These are phyloP conservation scores for Paraconiothyrium brasiliense DNA, from an alignment of 2,329 filamentous ascomycete genomes.

Conservation along the genomic window DNA sequence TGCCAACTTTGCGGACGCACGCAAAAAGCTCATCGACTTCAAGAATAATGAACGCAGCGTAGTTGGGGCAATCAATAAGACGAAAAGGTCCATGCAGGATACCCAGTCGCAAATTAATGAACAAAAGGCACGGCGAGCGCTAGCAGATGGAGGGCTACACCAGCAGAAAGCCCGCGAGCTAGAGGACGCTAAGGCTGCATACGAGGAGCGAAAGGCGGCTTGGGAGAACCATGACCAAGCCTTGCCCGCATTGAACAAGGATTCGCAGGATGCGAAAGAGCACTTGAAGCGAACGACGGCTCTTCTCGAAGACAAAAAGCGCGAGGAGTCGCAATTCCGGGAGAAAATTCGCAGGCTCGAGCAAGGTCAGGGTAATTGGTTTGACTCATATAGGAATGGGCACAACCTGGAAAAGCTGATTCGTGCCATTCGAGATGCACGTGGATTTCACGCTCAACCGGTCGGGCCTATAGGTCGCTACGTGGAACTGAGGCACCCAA, in stretches of 20 bases:
- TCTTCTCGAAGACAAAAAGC: slow-evolving; percentile 40
- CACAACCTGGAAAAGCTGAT: slow-evolving; percentile 70
- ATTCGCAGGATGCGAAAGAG: slow-evolving; percentile 44
- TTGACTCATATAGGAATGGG: slow-evolving; percentile 68
- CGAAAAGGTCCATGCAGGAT: slow-evolving; percentile 55
- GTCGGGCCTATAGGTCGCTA: slow-evolving; percentile 85
- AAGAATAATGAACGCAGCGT: slow-evolving; percentile 72
- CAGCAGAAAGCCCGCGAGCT: slow-evolving; percentile 68
- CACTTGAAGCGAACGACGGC: slow-evolving; percentile 29
- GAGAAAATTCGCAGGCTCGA: slow-evolving; percentile 62
- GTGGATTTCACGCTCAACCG: slow-evolving; percentile 74
- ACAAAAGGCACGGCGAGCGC: slow-evolving; percentile 68
- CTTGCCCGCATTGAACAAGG: slow-evolving; percentile 46
- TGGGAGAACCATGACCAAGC: slow-evolving; percentile 55
- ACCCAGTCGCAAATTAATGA: slow-evolving; percentile 58
- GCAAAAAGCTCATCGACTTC: slow-evolving; percentile 63
- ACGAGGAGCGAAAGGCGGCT: slow-evolving; percentile 55
- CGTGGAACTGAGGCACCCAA: slow-evolving; percentile 77
- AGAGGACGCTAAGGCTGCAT: slow-evolving; percentile 64
- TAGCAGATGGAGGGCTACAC: slow-evolving; percentile 74
- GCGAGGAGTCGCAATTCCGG: slow-evolving; percentile 65
- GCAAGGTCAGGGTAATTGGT: slow-evolving; percentile 65
- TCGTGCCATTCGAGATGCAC: slow-evolving; percentile 73
- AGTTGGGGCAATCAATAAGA: slow-evolving; percentile 64
- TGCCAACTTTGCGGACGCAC: slow-evolving; percentile 63